phyloP scores from a whole-genome alignment of 345 rosid species.

The Lumnitzera littorea region DNA sequence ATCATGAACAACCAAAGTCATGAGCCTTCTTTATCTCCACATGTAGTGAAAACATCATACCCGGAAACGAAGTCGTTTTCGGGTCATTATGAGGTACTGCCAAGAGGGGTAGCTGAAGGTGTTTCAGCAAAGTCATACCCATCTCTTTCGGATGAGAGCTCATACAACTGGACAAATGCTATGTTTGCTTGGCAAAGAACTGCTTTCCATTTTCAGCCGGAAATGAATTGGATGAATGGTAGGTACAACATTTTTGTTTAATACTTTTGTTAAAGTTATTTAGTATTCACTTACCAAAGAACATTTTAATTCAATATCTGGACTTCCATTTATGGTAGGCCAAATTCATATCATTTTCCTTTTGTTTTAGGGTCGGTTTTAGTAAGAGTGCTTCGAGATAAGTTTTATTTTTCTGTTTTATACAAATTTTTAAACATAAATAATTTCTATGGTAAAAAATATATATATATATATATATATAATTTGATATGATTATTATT shows the following conservation, averaged over 20 bases:
- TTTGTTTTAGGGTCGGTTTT: no score
- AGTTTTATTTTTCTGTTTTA: no score
- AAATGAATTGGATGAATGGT: constrained; percentile 97
- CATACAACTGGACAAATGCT: constrained; percentile 71
- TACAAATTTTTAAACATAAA: no score
- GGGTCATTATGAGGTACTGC: constrained; percentile 3
- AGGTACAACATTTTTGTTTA: constrained; percentile 15
- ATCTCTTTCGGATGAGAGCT: constrained; percentile 10
- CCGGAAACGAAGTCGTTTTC: constrained; percentile 3
- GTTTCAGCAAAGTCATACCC: constrained; percentile 68
- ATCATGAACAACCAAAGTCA: constrained; percentile 31
- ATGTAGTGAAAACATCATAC: neutral
- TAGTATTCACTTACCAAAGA: neutral
- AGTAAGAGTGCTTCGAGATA: no score
- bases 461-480: no score
- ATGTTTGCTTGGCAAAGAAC: constrained; percentile 90
- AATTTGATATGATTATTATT: no score
- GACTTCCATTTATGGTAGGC: no score
- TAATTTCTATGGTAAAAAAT: no score
- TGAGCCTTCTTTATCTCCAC: constrained; percentile 1
- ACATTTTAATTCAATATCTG: neutral
- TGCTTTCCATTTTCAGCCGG: constrained; percentile 82
- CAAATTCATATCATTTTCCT: no score
- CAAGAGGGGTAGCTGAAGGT: constrained; percentile 49
- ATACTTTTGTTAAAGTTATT: neutral